These are phyloP conservation scores for Biancaea sappan DNA, from an alignment of 306 rosid species.

Conservation along the genomic window DNA sequence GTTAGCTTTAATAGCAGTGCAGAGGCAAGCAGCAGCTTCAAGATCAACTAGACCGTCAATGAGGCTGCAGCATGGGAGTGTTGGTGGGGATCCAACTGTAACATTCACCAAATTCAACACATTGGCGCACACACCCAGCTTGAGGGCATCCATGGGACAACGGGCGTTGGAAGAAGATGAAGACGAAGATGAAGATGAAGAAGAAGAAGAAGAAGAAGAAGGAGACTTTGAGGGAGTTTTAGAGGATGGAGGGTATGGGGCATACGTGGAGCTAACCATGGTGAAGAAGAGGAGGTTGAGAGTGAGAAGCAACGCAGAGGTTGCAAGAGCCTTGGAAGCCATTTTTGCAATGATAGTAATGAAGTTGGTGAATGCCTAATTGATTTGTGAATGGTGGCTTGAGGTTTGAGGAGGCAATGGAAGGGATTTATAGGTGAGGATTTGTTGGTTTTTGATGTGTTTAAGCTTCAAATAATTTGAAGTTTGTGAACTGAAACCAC, in stretches of 20 bases:
- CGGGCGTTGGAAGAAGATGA: constrained; percentile 10
- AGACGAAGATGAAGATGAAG: constrained; percentile 15
- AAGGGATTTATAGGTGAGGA: background rate
- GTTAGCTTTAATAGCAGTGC: constrained; percentile 48
- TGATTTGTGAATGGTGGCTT: background rate
- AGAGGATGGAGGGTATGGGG: background rate
- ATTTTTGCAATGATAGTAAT: background rate
- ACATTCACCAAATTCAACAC: constrained; percentile 40
- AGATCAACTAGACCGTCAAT: constrained; percentile 40
- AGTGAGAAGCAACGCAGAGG: constrained; percentile 29
- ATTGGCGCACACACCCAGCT: constrained; percentile 56
- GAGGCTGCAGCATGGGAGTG: constrained; percentile 46
- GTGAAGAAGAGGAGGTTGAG: constrained; percentile 37
- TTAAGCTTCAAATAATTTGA: background rate
- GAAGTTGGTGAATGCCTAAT: background rate
- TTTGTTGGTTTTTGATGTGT: background rate
- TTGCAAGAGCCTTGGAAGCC: constrained; percentile 35
- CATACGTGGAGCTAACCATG: constrained; percentile 10
- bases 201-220: constrained; percentile 7
- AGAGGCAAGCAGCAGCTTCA: constrained; percentile 54
- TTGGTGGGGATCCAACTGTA: constrained; percentile 51
- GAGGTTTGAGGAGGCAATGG: background rate
- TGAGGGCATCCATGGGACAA: constrained; percentile 52
- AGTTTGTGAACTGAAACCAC: background rate
- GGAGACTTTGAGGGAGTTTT: background rate